Conservation (phyloP, 2,329 filamentous ascomycete species). For the Microdochium paspali region DNA sequence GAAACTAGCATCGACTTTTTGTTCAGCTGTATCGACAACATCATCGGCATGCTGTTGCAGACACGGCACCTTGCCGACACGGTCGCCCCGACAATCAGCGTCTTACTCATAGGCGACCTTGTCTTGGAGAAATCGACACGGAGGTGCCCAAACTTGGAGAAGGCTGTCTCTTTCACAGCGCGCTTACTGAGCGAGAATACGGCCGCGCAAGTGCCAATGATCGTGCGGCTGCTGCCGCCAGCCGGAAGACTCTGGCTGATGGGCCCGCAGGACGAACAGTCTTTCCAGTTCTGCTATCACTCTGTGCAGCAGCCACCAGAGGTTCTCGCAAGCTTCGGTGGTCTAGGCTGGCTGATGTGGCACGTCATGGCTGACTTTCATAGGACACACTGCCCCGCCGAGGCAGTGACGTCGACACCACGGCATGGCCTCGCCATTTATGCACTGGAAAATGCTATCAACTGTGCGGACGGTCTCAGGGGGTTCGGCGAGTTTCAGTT, state of each 20-base stretch:
- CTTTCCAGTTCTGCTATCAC: constrained; percentile 6
- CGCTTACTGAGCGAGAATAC: constrained; percentile 1
- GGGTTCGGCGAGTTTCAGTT: constrained; percentile 10
- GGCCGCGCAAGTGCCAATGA: neutral
- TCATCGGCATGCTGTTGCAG: constrained; percentile 10
- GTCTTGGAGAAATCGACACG: constrained; percentile 7
- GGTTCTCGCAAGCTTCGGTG: constrained; percentile 6
- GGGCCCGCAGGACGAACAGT: constrained; percentile 8
- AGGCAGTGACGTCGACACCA: constrained; percentile 4
- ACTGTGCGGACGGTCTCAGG: constrained; percentile 6
- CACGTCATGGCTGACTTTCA: constrained; percentile 10
- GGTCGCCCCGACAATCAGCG: constrained; percentile 7
- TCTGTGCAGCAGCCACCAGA: constrained; percentile 5
- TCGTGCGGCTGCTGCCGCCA: constrained; percentile 8
- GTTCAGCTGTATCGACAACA: constrained; percentile 12
- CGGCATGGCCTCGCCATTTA: constrained; percentile 10
- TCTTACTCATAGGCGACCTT: constrained; percentile 9
- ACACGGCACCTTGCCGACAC: constrained; percentile 7
- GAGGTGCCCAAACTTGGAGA: constrained; percentile 6
- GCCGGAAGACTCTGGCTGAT: constrained; percentile 10
- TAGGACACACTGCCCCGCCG: constrained; percentile 5
- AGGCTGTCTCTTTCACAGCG: constrained; percentile 4
- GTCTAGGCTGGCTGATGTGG: constrained; percentile 10
- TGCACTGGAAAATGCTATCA: constrained; percentile 7
- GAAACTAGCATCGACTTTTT: constrained; percentile 9